A percentile compares a stretch with the other conserved stretches of the same genome.
Conservation (phyloP, 139 green algal genomes). For the Bryopsis sp. region DNA sequence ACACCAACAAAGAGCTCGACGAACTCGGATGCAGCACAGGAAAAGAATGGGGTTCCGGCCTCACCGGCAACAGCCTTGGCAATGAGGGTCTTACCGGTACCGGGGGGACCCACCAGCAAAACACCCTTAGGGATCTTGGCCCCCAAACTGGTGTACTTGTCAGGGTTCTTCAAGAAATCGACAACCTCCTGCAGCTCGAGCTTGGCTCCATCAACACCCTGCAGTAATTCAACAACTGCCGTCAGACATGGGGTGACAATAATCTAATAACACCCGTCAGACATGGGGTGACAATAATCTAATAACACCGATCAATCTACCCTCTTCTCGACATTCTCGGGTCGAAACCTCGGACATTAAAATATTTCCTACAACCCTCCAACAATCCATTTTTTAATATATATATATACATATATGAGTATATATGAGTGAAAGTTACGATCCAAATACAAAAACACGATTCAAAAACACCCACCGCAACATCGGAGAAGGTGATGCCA, state of each 20-base stretch:
- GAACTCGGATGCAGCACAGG: slow-evolving; percentile 98
- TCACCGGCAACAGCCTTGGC: slow-evolving; percentile 97
- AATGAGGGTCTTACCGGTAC: slow-evolving; percentile 94
- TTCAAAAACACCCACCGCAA: slow-evolving; percentile 56
- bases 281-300: too few relatives aligned
- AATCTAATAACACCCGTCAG: too few relatives aligned
- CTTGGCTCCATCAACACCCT: slow-evolving; percentile 92
- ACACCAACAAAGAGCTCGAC: slow-evolving; percentile 99
- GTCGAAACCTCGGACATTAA: too few relatives aligned
- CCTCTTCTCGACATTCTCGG: too few relatives aligned
- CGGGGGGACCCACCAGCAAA: slow-evolving; percentile 81
- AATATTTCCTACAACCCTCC: too few relatives aligned
- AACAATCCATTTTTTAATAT: too few relatives aligned
- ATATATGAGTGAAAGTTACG: too few relatives aligned
- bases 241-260: too few relatives aligned
- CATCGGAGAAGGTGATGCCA: slow-evolving; percentile 92
- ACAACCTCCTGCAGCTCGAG: slow-evolving; percentile 94
- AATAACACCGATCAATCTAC: too few relatives aligned
- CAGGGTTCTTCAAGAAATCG: slow-evolving; percentile 98
- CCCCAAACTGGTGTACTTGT: slow-evolving; percentile 97
- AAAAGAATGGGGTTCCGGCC: slow-evolving; percentile 97
- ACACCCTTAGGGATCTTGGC: slow-evolving; percentile 97
- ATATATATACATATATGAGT: too few relatives aligned
- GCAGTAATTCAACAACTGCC: neutral
- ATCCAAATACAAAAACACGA: neutral